phyloP scores from a whole-genome alignment of 2,329 filamentous ascomycete genomes.

The Fusarium heterosporum region DNA sequence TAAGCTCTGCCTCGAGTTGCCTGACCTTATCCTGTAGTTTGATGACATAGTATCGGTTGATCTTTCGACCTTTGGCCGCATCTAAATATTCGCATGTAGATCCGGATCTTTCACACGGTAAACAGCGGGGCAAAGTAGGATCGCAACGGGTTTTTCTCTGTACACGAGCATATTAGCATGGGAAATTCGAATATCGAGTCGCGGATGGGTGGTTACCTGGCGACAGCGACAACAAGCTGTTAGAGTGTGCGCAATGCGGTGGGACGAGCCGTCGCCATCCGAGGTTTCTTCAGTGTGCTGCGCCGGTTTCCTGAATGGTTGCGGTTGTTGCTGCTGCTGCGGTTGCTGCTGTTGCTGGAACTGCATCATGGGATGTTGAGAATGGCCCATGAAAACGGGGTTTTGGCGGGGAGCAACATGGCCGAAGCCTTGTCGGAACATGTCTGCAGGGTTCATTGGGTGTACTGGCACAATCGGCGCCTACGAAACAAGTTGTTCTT shows the following conservation, averaged over 20 bases:
- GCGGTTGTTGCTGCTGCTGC: constrained; percentile 36
- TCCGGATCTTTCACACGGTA: constrained; percentile 91
- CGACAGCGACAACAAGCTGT: constrained; percentile 84
- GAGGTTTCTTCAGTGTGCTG: constrained; percentile 56
- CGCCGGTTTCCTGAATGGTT: constrained; percentile 48
- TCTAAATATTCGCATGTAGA: constrained; percentile 96
- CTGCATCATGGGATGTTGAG: constrained; percentile 44
- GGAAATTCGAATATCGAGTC: constrained; percentile 3
- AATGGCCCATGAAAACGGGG: constrained; percentile 48
- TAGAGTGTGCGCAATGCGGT: constrained; percentile 80
- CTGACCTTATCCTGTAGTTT: constrained; percentile 89
- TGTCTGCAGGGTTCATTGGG: constrained; percentile 68
- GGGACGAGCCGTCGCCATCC: constrained; percentile 64
- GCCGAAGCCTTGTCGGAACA: constrained; percentile 70
- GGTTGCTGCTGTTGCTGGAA: constrained; percentile 45
- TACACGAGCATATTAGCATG: constrained; percentile 28
- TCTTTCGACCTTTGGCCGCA: constrained; percentile 84
- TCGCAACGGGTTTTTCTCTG: constrained; percentile 98
- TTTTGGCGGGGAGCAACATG: constrained; percentile 56
- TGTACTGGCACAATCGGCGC: constrained; percentile 10
- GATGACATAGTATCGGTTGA: constrained; percentile 92
- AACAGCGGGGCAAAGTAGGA: constrained; percentile 88
- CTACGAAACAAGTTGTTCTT: constrained; percentile 9
- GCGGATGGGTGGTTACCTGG: constrained; percentile 66
- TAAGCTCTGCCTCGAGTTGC: constrained; percentile 83